Evolutionary conservation across 352 stramenopile genomes (phyloP).

Genomic region (Phytopythium sindhum): DNA sequence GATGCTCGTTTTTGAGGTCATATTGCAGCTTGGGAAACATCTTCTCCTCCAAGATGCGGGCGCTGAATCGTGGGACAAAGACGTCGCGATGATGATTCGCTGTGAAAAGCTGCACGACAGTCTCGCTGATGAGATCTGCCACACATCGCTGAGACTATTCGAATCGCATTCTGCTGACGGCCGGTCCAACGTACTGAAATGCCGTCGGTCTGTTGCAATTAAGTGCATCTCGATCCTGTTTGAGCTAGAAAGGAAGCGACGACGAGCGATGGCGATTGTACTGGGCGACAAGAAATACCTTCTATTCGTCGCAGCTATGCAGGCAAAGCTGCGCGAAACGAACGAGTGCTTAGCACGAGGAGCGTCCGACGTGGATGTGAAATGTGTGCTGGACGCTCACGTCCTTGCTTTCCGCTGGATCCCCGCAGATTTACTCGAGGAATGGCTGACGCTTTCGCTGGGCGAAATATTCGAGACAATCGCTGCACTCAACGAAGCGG

Average conservation of each 20-base stretch:
- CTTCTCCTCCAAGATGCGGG: conserved; percentile 30
- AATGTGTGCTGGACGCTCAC: background rate
- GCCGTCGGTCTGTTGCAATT: conserved; percentile 16
- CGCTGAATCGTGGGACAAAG: conserved; percentile 37
- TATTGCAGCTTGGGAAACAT: conserved; percentile 37
- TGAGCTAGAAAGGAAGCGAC: conserved; percentile 44
- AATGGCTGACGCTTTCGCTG: conserved; percentile 50
- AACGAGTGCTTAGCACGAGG: conserved; percentile 28
- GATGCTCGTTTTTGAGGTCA: conserved; percentile 26
- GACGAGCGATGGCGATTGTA: conserved; percentile 22
- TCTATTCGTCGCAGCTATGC: conserved; percentile 38
- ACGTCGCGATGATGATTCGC: conserved; percentile 44
- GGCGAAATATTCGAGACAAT: conserved; percentile 42
- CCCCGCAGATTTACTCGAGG: conserved; percentile 35
- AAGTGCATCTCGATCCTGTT: conserved; percentile 44
- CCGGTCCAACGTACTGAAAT: background rate
- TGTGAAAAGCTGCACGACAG: conserved; percentile 40
- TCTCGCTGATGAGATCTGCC: background rate
- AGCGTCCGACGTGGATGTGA: background rate
- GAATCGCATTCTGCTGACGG: background rate
- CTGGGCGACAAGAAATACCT: conserved; percentile 54
- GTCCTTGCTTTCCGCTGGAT: conserved; percentile 33
- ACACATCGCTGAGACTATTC: background rate
- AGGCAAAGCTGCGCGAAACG: conserved; percentile 36
- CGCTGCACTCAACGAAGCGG: conserved; percentile 18